Evolutionary conservation across 1,139 yeast species (phyloP).

Genomic region (Taphrina wiesneri): DNA sequence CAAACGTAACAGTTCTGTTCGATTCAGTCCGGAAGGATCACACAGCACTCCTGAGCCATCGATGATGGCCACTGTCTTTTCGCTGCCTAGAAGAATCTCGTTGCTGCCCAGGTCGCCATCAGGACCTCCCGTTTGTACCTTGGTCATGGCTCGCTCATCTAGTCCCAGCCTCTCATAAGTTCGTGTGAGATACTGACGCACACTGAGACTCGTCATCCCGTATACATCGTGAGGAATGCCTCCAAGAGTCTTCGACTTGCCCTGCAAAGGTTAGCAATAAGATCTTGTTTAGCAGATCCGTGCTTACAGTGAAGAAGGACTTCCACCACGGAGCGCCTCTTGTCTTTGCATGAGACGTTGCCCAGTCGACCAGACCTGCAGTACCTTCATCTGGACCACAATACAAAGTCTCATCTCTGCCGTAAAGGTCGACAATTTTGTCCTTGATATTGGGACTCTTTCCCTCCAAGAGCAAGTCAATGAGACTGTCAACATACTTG

Average conservation of each 20-base stretch:
- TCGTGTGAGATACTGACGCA: constrained; percentile 86
- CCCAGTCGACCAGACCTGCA: constrained; percentile 96
- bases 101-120: constrained; percentile 93
- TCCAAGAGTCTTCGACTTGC: constrained; percentile 87
- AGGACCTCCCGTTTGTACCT: constrained; percentile 98
- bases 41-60: constrained; percentile 96
- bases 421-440: constrained; percentile 77
- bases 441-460: constrained; percentile 78
- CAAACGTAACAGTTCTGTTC: constrained; percentile 70
- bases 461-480: constrained; percentile 77
- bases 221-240: constrained; percentile 98
- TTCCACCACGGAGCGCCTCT: constrained; percentile 99
- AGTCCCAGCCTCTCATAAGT: constrained; percentile 77
- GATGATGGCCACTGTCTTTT: constrained; percentile 80
- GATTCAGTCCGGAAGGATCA: constrained; percentile 87
- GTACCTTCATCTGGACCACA: constrained; percentile 99
- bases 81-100: constrained; percentile 84
- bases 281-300: not conserved
- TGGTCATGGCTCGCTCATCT: constrained; percentile 61
- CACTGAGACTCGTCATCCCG: constrained; percentile 96
- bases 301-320: constrained; percentile 72
- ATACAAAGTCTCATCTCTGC: constrained; percentile 82
- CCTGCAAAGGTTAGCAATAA: constrained; percentile 44
- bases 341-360: constrained; percentile 87
- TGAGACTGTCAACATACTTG: constrained; percentile 86